Evolutionary conservation across 305 asterid species (phyloP), one percentile per base, ranked within the genome.

Genomic region (Fraxinus latifolia): DNA sequence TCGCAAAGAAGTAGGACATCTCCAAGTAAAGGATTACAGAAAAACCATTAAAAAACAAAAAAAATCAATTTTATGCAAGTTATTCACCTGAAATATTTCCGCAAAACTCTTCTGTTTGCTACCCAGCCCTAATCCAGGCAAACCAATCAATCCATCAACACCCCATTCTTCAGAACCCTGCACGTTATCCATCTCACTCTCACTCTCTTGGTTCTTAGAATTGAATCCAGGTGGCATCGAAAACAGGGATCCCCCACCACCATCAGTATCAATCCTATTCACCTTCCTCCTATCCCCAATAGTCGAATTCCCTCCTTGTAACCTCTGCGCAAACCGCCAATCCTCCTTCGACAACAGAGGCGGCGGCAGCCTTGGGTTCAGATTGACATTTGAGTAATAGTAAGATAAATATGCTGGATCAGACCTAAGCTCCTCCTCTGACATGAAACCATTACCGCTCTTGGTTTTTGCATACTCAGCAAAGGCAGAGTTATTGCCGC

Each of bases 391-490:
- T 2, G 99, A 88, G 87, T 96, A 93, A 85, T 96, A 96, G 85
- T 96, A 96, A n/a, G 97, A 88, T 4, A 88, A 87, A 79, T 96
- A 96, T 1, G 97, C 90, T 17, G 99, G 99, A 86, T 96, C 97
- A 83, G 98, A 91, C 98, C 99, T 90, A 76, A 94, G 95, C 83
- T 96, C 98, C 83, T 96, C 99, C 87, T 96, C 99, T 7, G 98
- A 93, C 84, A 81, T 86, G 84, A 92, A 91, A 36, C 93, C 97
- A 83, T 87, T 92, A 7, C 90, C 97, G 62, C 83, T 89, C 84
- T 88, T 90, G 42, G 84, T 91, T 78, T 89, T 87, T 4, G 92
- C 92, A 82, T 93, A 92, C 84, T 95, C 98, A 0, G 90, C 85
- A 84, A 93, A 89, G 62, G 87, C 91, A 0, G 93, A 68, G 67